Conservation (phyloP, 2,329 filamentous ascomycete species). For the Pestalotiopsis sp. region DNA sequence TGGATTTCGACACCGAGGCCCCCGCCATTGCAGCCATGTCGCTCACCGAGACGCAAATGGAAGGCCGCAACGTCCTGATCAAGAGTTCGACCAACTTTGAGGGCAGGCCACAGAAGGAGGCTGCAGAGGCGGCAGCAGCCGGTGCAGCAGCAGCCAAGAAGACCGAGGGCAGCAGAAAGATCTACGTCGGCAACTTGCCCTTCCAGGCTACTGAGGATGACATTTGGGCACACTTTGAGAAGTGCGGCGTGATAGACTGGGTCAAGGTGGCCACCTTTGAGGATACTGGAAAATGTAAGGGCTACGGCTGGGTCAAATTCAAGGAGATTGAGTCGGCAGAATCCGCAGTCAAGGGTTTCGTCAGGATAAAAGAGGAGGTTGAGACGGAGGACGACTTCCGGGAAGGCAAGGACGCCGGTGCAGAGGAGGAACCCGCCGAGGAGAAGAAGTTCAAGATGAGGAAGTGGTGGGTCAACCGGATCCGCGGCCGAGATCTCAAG, state of each 20-base stretch:
- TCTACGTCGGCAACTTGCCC: conserved; percentile 90
- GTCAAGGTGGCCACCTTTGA: conserved; percentile 93
- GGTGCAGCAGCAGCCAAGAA: conserved; percentile 27
- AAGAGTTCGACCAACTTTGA: conserved; percentile 91
- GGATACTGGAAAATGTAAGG: conserved; percentile 97
- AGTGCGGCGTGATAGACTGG: conserved; percentile 81
- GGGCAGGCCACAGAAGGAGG: conserved; percentile 75
- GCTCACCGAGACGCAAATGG: conserved; percentile 81
- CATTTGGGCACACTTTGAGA: conserved; percentile 77
- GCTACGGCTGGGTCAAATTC: conserved; percentile 94
- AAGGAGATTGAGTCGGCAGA: conserved; percentile 75
- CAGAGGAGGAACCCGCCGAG: conserved; percentile 44
- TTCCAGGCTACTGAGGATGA: conserved; percentile 84
- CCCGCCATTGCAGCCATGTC: conserved; percentile 77
- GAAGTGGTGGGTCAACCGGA: conserved; percentile 84
- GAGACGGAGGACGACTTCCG: conserved; percentile 66
- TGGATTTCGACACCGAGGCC: conserved; percentile 79
- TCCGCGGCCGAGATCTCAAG: conserved; percentile 79
- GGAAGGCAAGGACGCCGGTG: conserved; percentile 47
- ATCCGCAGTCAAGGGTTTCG: conserved; percentile 79
- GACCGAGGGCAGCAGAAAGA: conserved; percentile 70
- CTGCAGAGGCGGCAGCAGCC: conserved; percentile 34
- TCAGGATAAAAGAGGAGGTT: conserved; percentile 68
- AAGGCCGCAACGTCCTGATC: conserved; percentile 82
- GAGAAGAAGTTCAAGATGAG: conserved; percentile 59